Evolutionary conservation across 768 basidiomycete genomes (phyloP), one percentile per base, ranked within the genome.

Genomic region (Pulveroboletus sp.): DNA sequence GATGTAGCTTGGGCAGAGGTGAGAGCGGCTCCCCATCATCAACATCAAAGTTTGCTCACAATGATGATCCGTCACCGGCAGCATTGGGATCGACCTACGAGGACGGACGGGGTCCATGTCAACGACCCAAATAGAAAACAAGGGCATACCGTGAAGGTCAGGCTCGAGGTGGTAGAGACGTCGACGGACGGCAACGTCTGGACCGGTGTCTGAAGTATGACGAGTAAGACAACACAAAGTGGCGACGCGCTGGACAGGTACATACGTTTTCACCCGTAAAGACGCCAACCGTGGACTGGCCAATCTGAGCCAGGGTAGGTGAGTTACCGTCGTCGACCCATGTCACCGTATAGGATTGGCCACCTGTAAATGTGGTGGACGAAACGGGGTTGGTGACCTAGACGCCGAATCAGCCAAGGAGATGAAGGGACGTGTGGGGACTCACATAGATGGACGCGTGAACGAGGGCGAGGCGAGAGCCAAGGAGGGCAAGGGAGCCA

Each of bases 271-370:
- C 61, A 8, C 81, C 82, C n/a, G 73, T 74, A 54, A 78, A 89
- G 30, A 90, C 66, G 1, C 71, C 82, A 46, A 85, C 74, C 3
- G 69, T 67, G 44, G 77, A 75, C 0, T 76, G 62, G 4, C 85
- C 84, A 42, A 88, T 75, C 31, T 59, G 50, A 6, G 68, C 37
- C n/a, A 78, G 54, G 15, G 79, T 62, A 3, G 87, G 86, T 1
- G 48, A 33, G 9, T 52, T 35, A 15, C 86, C 86, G 53, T 89
- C 72, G 47, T 90, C 86, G 1, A 79, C 51, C 86, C 85, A 89
- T 39, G 71, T 49, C 7, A 88, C 73, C 0, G 61, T 65, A 66
- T 82, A 85, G 6, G 75, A 52, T 54, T 79, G 64, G 10, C 80
- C 82, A 24, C 71, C 86, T 35, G 69, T 68, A 61, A 82, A 86